phyloP scores from a whole-genome alignment of 208 protist genomes.

The Lotmaria passim region DNA sequence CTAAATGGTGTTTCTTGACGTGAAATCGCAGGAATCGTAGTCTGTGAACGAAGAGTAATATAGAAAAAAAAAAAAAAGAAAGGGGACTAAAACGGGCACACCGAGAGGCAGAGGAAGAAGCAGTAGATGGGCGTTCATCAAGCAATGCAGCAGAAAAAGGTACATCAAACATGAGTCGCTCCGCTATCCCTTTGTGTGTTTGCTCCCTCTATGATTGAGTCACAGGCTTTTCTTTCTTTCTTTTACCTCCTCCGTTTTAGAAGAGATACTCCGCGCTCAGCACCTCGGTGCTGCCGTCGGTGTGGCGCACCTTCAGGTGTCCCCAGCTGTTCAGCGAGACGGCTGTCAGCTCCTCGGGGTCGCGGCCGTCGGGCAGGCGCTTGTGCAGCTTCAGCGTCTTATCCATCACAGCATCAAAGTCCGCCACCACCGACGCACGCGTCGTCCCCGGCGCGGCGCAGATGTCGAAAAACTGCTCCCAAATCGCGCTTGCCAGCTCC shows the following conservation, averaged over 20 bases:
- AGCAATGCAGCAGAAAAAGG: too few relatives aligned
- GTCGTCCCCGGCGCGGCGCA: slow-evolving; percentile 22
- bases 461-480: slow-evolving; percentile 44
- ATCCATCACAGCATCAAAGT: slow-evolving; percentile 65
- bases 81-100: too few relatives aligned
- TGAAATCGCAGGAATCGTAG: too few relatives aligned
- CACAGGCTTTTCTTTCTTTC: not conserved
- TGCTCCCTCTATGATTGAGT: too few relatives aligned
- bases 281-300: slow-evolving; percentile 46
- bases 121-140: too few relatives aligned
- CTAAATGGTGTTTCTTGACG: too few relatives aligned
- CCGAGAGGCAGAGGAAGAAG: too few relatives aligned
- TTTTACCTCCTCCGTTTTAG: slow-evolving; percentile 48
- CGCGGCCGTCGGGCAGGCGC: slow-evolving; percentile 42
- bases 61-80: too few relatives aligned
- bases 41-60: too few relatives aligned
- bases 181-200: too few relatives aligned
- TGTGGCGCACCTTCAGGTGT: slow-evolving; percentile 52
- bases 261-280: slow-evolving; percentile 73
- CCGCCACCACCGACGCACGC: slow-evolving; percentile 35
- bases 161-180: too few relatives aligned
- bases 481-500: slow-evolving; percentile 51
- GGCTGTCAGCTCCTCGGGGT: slow-evolving; percentile 45
- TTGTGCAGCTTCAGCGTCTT: slow-evolving; percentile 43
- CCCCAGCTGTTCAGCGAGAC: slow-evolving; percentile 67